Evolutionary conservation across 176 grass and related monocot genomes (phyloP).

Genomic region (Bromus sterilis): DNA sequence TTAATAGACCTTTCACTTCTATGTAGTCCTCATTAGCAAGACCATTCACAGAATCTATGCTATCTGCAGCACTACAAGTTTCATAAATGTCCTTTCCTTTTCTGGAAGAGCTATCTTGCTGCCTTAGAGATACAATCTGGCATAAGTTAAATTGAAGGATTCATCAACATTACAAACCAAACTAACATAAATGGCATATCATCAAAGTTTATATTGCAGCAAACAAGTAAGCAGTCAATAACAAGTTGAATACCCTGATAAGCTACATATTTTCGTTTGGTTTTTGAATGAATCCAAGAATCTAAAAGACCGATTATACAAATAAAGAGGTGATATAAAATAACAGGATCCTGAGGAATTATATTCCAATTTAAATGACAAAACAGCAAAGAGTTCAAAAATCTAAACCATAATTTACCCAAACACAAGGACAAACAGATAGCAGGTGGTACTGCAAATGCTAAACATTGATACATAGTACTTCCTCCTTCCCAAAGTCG

Average conservation of each 20-base stretch:
- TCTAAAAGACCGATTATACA: background rate
- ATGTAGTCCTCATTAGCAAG: conserved; percentile 31
- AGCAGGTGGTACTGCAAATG: background rate
- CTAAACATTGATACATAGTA: background rate
- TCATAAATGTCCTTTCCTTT: conserved; percentile 3
- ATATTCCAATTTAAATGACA: background rate
- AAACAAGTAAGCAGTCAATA: background rate
- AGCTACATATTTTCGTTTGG: background rate
- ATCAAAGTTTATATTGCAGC: background rate
- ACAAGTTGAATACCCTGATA: background rate
- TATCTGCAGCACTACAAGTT: conserved; percentile 11
- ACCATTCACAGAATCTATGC: background rate
- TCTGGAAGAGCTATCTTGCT: background rate
- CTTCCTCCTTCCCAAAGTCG: no score
- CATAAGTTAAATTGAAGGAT: conserved; percentile 2
- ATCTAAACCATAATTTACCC: background rate
- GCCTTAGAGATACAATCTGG: conserved; percentile 10
- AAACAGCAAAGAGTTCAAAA: background rate
- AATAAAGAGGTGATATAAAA: background rate
- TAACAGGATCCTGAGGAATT: background rate
- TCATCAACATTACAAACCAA: background rate
- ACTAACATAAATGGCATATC: background rate
- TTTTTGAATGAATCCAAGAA: background rate
- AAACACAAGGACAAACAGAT: background rate
- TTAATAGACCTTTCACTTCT: conserved; percentile 55